These are phyloP conservation scores for Xylaria arbuscula DNA, from an alignment of 2,329 filamentous ascomycete genomes.

Conservation along the genomic window DNA sequence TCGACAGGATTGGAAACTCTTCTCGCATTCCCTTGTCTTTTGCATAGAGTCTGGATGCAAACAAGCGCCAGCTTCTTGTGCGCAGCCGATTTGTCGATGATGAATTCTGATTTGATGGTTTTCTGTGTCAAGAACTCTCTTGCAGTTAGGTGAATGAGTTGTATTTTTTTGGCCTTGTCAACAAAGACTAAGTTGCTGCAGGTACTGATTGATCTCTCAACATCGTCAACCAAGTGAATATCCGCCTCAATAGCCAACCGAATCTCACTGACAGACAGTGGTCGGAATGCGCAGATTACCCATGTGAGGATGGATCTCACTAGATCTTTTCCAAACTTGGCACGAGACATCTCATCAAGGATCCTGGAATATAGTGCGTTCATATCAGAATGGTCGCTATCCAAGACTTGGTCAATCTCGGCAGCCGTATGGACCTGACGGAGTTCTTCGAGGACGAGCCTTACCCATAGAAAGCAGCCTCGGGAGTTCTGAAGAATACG, in stretches of 20 bases:
- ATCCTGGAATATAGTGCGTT: conserved; percentile 47
- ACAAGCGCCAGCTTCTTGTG: conserved; percentile 44
- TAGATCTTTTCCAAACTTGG: conserved; percentile 43
- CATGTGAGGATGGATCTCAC: conserved; percentile 46
- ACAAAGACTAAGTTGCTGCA: conserved; percentile 49
- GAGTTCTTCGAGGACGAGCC: conserved; percentile 45
- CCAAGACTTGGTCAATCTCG: conserved; percentile 44
- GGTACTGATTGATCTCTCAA: conserved; percentile 42
- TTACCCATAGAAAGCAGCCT: conserved; percentile 50
- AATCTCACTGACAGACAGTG: conserved; percentile 44
- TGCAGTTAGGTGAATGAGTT: conserved; percentile 48
- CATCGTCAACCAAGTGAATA: conserved; percentile 44
- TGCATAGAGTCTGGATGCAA: conserved; percentile 43
- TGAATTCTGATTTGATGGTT: conserved; percentile 41
- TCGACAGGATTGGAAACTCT: not conserved
- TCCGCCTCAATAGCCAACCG: conserved; percentile 45
- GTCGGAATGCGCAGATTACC: conserved; percentile 45
- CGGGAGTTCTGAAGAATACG: conserved; percentile 44
- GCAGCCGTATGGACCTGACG: conserved; percentile 43
- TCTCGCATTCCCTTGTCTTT: not conserved
- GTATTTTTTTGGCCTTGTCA: conserved; percentile 41
- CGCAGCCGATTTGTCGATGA: conserved; percentile 36
- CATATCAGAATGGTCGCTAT: conserved; percentile 47
- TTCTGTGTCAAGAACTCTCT: conserved; percentile 45
- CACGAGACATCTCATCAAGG: conserved; percentile 42